Base-by-base conservation (phyloP, 345 rosid genomes). In the Bruguiera gymnorhiza region DNA sequence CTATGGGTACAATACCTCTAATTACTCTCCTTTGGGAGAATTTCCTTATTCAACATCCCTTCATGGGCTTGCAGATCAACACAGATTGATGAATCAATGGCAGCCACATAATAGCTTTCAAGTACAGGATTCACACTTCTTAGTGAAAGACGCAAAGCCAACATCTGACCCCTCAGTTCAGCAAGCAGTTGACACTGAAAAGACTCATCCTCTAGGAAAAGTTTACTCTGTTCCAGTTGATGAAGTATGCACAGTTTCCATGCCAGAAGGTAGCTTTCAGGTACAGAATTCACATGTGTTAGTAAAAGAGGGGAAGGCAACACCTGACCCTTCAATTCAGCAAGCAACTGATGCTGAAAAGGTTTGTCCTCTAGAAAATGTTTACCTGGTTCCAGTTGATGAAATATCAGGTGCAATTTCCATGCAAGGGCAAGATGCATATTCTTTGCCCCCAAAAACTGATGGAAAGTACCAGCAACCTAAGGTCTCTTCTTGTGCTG, bases 41-140 rank as follows among this genome's bases (percentile, higher is more conserved):
- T 69, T 68, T 60, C 64, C 83, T 43, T 63, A 76, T 77, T 66
- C 88, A 46, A 63, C 77, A 57, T 82, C 82, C 8, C 65, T 73
- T 69, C 79, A 79, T 68, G 89, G 85, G 43, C 64, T 61, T 76
- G 61, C 62, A 63, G 76, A 75, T 83, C 83, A 69, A 70, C 84
- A 81, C 60, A 83, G 68, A 79, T 70, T 76, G 39, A 61, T 72
- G 67, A 72, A 62, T 73, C 88, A 79, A 62, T 80, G 75, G 55
- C 80, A 80, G 69, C 71, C 58, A 18, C 65, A 68, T 68, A 50
- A 70, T 79, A 82, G 74, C 71, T 70, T 70, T 63, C 84, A 80
- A 67, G 78, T 56, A 16, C 85, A 74, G 73, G 79, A 72, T 81
- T 39, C 81, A 56, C 81, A 77, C 70, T 50, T 65, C 23, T 60